Conservation (phyloP, 371 early-diverging fungal genomes). For the Funneliformis caledonium region DNA sequence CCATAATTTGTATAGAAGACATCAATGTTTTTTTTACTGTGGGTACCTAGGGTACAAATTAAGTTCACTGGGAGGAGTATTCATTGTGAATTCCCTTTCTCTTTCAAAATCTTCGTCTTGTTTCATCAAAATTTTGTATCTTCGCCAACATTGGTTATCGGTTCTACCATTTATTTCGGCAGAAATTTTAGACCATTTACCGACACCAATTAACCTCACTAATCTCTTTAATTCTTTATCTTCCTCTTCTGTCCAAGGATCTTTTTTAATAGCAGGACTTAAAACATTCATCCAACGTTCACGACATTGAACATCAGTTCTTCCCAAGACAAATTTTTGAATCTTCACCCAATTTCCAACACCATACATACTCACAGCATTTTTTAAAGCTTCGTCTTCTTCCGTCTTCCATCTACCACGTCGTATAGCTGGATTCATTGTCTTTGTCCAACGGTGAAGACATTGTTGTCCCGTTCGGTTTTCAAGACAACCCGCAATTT, state of each 20-base stretch:
- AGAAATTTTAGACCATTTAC: conserved; percentile 63
- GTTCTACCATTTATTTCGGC: conserved; percentile 55
- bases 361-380: conserved; percentile 71
- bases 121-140: conserved; percentile 30
- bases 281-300: conserved; percentile 83
- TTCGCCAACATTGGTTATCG: conserved; percentile 56
- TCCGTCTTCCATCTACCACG: conserved; percentile 74
- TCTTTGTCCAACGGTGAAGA: conserved; percentile 80
- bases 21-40: too few species aligned
- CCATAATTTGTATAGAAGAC: too few species aligned
- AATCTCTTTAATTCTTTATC: conserved; percentile 51
- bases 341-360: conserved; percentile 78
- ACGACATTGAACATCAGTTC: conserved; percentile 89
- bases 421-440: conserved; percentile 74
- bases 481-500: conserved; percentile 68
- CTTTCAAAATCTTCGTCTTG: neutral
- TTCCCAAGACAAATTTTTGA: conserved; percentile 68
- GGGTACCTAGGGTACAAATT: too few species aligned
- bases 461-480: conserved; percentile 83
- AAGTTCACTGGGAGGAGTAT: neutral
- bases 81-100: neutral
- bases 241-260: conserved; percentile 61
- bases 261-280: conserved; percentile 63
- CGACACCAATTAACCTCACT: conserved; percentile 53
- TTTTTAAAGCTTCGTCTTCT: conserved; percentile 73